Conservation (phyloP, 768 basidiomycete species). For the Lentinus tigrinus region DNA sequence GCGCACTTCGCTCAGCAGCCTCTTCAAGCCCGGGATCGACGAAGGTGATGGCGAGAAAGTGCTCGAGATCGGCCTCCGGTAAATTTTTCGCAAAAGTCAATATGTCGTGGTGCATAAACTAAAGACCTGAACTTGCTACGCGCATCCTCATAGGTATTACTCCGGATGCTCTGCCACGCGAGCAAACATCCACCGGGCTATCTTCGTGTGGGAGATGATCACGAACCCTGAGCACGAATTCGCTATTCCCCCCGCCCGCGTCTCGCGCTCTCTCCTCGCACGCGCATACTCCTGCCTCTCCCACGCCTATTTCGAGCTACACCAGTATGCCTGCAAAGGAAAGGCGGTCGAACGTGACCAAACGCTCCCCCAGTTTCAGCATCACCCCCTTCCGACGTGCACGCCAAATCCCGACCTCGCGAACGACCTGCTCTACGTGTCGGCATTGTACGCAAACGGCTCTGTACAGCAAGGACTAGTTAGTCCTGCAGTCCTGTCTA, state of each 20-base stretch:
- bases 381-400: neutral
- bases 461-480: slow-evolving; percentile 1
- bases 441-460: slow-evolving; percentile 5
- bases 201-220: slow-evolving; percentile 2
- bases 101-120: too few relatives aligned
- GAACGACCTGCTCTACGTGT: neutral
- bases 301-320: slow-evolving; percentile 5
- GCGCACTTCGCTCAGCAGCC: neutral
- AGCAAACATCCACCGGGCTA: neutral
- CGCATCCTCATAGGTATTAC: neutral
- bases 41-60: neutral
- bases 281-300: slow-evolving; percentile 3
- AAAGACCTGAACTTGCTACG: too few relatives aligned
- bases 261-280: neutral
- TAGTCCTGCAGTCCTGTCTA: neutral
- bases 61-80: slow-evolving; percentile 10
- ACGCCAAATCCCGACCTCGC: neutral
- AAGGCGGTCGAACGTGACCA: neutral
- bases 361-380: neutral
- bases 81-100: too few relatives aligned
- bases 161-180: neutral
- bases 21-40: neutral
- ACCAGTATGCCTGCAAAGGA: neutral
- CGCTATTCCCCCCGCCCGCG: neutral
- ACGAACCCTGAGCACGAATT: neutral